Percentiles rank a stretch among this genome's conserved stretches.
These are phyloP conservation scores for Dioszegia hungarica DNA, from an alignment of 768 basidiomycete genomes.

Conservation along the genomic window DNA sequence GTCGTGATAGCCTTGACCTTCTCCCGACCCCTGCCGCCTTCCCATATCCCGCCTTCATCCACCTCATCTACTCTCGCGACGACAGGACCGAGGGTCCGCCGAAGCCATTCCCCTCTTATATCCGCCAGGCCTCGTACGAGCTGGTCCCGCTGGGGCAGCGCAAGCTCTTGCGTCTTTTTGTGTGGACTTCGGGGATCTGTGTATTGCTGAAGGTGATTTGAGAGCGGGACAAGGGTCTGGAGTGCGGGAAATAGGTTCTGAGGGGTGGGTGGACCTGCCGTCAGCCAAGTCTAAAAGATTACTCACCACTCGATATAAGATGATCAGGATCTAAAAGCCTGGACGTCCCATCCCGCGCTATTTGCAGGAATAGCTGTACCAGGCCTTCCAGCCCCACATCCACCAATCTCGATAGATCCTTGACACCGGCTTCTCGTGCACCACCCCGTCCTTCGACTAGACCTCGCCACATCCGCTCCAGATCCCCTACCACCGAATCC, in stretches of 20 bases:
- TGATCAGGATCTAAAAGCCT: slow-evolving; percentile 25
- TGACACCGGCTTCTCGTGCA: slow-evolving; percentile 38
- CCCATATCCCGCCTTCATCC: slow-evolving; percentile 40
- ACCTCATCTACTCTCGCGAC: slow-evolving; percentile 36
- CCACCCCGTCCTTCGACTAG: slow-evolving; percentile 35
- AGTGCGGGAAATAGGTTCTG: slow-evolving; percentile 38
- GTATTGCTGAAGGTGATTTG: slow-evolving; percentile 11
- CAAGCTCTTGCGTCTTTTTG: slow-evolving; percentile 18
- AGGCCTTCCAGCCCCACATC: slow-evolving; percentile 41
- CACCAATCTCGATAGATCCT: slow-evolving; percentile 38
- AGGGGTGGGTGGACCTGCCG: slow-evolving; percentile 36
- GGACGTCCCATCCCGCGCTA: slow-evolving; percentile 31
- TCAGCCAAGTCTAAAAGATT: too few relatives aligned
- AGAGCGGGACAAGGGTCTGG: slow-evolving; percentile 22
- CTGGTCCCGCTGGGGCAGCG: slow-evolving; percentile 17
- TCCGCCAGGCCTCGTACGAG: slow-evolving; percentile 16
- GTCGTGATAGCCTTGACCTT: slow-evolving; percentile 27
- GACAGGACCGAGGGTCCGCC: slow-evolving; percentile 22
- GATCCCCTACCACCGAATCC: slow-evolving; percentile 35
- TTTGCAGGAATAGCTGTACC: slow-evolving; percentile 34
- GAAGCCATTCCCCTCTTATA: slow-evolving; percentile 31
- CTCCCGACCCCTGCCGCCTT: slow-evolving; percentile 24
- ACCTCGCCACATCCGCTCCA: slow-evolving; percentile 43
- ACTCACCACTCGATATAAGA: slow-evolving; percentile 35
- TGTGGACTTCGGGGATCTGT: slow-evolving; percentile 6